Evolutionary conservation across 139 green algal genomes (phyloP), one percentile per base, ranked within the genome.

Genomic region (Monoraphidium neglectum): DNA sequence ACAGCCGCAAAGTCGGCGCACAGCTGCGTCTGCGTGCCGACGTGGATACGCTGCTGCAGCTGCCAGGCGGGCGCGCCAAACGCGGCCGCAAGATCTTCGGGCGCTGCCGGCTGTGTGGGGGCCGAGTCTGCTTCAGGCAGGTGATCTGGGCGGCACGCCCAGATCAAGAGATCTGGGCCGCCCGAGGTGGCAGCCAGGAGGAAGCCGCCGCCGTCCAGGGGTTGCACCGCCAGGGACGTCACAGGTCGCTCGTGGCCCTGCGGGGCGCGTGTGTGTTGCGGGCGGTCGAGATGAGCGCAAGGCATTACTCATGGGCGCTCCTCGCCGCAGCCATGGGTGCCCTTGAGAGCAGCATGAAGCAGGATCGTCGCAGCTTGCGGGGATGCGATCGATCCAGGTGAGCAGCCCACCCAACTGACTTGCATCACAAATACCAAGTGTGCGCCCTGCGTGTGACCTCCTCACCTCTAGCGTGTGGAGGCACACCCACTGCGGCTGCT

Each of bases 11-110:
- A 8, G n/a, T 62, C 73, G 2, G 72, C 73, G 60, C 82, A 90
- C 26, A 88, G 85, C 74, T 92, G 90, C 54, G 96, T 78, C 35
- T 85, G 80, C 4, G 74, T 79, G 23, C 87, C 92, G 36, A 79
- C 67, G 4, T 51, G 43, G 15, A 94, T 37, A 1, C 59, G 73
- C 67, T 85, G 81, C 46, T 38, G 59, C 69, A 87, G 33, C 1
- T 53, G 23, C 88, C 87, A 93, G 1, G 73, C 63, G 37, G 38
- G n/a, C 30, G 71, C 56, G 32, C 71, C 71, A 70, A 70, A 77
- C 13, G 21, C 13, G 28, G 28, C 30, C 53, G 47, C 0, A 32
- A 60, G 63, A 8, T 10, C 26, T 13, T 65, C n/a, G 5, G 26
- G 57, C 57, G n/a, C n/a, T n/a, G n/a, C n/a, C n/a, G n/a, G n/a